Evolutionary conservation across 2,329 filamentous ascomycete genomes (phyloP).

Genomic region (Neonectria punicea): DNA sequence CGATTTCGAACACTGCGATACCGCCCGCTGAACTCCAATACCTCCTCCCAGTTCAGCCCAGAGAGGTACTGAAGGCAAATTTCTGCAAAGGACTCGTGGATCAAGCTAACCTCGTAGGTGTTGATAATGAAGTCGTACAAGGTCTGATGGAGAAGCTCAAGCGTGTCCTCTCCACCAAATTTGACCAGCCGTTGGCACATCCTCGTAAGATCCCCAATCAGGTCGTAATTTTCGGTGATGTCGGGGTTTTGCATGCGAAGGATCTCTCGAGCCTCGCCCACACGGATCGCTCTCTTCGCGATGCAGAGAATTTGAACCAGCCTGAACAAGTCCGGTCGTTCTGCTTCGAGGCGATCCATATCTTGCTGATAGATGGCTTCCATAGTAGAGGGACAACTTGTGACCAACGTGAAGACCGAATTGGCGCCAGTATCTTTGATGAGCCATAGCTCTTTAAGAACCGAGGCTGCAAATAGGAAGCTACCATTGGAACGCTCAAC

Average conservation of each 20-base stretch:
- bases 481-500: conserved; percentile 36
- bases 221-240: conserved; percentile 32
- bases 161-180: conserved; percentile 26
- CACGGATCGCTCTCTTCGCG: conserved; percentile 18
- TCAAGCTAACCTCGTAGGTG: conserved; percentile 28
- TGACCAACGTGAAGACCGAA: conserved; percentile 33
- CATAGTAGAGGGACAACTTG: conserved; percentile 34
- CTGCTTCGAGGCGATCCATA: conserved; percentile 31
- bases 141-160: conserved; percentile 37
- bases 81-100: conserved; percentile 26
- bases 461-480: conserved; percentile 33
- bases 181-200: conserved; percentile 32
- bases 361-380: conserved; percentile 38
- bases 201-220: conserved; percentile 29
- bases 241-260: conserved; percentile 29
- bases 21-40: background rate
- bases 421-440: conserved; percentile 37
- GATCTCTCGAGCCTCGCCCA: conserved; percentile 30
- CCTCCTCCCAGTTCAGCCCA: conserved; percentile 22
- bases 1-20: background rate
- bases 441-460: conserved; percentile 35
- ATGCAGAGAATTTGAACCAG: conserved; percentile 33
- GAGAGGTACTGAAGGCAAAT: conserved; percentile 28
- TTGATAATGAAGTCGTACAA: conserved; percentile 35
- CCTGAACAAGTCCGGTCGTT: conserved; percentile 31